These are phyloP conservation scores for Citrus australasica DNA, from an alignment of 345 rosid species.

Conservation along the genomic window DNA sequence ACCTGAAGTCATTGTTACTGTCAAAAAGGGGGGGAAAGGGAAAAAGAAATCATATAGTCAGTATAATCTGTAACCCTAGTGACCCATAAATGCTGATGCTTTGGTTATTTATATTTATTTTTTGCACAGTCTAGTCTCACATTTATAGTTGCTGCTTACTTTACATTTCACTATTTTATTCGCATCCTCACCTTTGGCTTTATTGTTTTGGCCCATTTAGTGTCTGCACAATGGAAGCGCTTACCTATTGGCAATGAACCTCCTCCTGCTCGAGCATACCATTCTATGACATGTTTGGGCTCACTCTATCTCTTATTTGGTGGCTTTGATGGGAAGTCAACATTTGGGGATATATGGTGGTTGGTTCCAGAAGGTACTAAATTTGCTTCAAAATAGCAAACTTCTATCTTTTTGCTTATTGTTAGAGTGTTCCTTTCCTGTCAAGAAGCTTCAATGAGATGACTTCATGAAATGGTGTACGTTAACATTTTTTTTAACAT, in stretches of 20 bases:
- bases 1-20: background rate
- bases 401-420: background rate
- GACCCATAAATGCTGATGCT: background rate
- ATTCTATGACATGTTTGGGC: constrained; percentile 70
- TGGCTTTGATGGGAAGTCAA: constrained; percentile 92
- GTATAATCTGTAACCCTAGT: background rate
- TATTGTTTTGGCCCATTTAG: constrained; percentile 29
- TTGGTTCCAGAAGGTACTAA: constrained; percentile 84
- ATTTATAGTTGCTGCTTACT: background rate
- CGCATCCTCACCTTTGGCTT: background rate
- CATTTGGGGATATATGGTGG: constrained; percentile 96
- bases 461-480: background rate
- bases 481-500: background rate
- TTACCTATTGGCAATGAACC: constrained; percentile 63
- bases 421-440: background rate
- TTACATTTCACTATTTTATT: constrained; percentile 10
- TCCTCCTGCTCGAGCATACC: constrained; percentile 96
- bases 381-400: background rate
- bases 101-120: background rate
- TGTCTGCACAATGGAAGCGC: constrained; percentile 95
- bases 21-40: too few species aligned
- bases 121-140: constrained; percentile 4
- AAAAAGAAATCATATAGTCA: too few species aligned
- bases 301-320: constrained; percentile 82
- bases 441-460: background rate